These are phyloP conservation scores for Pyrenophora seminiperda DNA, from an alignment of 2,329 filamentous ascomycete species.

Conservation along the genomic window DNA sequence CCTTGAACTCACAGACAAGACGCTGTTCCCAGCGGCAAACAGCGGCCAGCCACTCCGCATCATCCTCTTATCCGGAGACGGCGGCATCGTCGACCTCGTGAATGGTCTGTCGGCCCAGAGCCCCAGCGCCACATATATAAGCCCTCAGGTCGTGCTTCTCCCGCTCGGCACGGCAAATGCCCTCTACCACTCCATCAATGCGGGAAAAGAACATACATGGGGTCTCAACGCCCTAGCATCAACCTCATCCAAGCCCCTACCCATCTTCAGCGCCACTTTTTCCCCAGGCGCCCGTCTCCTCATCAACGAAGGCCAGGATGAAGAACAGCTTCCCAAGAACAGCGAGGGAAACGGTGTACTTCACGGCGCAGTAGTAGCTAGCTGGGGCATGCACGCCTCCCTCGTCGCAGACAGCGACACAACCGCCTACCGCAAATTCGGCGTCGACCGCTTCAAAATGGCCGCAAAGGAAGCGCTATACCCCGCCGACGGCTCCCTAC, in stretches of 20 bases:
- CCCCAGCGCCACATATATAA: slow-evolving; percentile 39
- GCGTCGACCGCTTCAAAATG: slow-evolving; percentile 80
- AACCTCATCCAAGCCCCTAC: slow-evolving; percentile 45
- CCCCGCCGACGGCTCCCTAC: slow-evolving; percentile 57
- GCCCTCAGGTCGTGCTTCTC: slow-evolving; percentile 62
- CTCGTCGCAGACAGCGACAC: slow-evolving; percentile 93
- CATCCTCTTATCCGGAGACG: slow-evolving; percentile 84
- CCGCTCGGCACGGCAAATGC: slow-evolving; percentile 60
- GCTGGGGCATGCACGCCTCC: slow-evolving; percentile 87
- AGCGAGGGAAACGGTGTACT: slow-evolving; percentile 39
- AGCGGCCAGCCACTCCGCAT: slow-evolving; percentile 56
- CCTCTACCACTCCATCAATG: slow-evolving; percentile 53
- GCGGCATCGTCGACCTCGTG: slow-evolving; percentile 80
- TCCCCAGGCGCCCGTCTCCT: slow-evolving; percentile 53
- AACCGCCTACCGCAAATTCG: slow-evolving; percentile 75
- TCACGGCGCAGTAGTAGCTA: slow-evolving; percentile 82
- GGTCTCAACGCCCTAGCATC: slow-evolving; percentile 49
- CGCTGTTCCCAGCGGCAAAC: slow-evolving; percentile 58
- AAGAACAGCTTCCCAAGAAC: slow-evolving; percentile 41
- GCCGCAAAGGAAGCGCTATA: slow-evolving; percentile 77
- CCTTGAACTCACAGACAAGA: slow-evolving; percentile 61
- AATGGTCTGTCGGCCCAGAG: slow-evolving; percentile 63
- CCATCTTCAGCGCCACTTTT: slow-evolving; percentile 52
- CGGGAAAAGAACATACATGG: slow-evolving; percentile 47
- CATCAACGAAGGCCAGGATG: slow-evolving; percentile 52